Evolutionary conservation across 768 basidiomycete species (phyloP).

Genomic region (Leccinum disarticulatum): DNA sequence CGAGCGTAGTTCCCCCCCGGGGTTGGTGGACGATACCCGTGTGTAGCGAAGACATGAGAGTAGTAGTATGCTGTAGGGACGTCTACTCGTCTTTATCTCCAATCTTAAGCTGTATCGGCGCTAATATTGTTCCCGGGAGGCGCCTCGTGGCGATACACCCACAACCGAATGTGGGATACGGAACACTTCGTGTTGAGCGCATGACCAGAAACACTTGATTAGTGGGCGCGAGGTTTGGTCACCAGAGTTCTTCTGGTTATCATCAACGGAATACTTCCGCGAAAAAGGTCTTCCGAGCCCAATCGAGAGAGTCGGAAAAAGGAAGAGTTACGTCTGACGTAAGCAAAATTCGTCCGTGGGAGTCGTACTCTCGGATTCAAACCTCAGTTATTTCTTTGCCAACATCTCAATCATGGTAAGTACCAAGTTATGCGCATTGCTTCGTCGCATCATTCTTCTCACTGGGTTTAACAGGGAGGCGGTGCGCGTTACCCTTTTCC

Average conservation of each 20-base stretch:
- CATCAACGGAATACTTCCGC: conserved; percentile 8
- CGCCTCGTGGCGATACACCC: conserved; percentile 3
- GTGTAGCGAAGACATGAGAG: conserved; percentile 16
- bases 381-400: too few relatives aligned
- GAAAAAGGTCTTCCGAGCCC: neutral
- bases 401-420: conserved; percentile 1
- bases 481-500: conserved; percentile 89
- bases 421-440: neutral
- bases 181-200: neutral
- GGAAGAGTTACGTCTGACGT: neutral
- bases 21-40: conserved; percentile 36
- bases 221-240: neutral
- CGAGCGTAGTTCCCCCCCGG: conserved; percentile 19
- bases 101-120: conserved; percentile 9
- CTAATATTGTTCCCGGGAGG: neutral
- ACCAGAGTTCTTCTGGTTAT: conserved; percentile 3
- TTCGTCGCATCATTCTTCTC: neutral
- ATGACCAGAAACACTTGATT: neutral
- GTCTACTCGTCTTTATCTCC: conserved; percentile 11
- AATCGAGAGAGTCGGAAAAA: neutral
- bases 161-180: conserved; percentile 6
- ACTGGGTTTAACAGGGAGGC: conserved; percentile 56
- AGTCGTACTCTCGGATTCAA: too few relatives aligned
- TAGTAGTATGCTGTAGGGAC: conserved; percentile 9
- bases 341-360: neutral